Base-by-base conservation (phyloP, 164 flowering plant genomes). In the Tetracentron sinense region DNA sequence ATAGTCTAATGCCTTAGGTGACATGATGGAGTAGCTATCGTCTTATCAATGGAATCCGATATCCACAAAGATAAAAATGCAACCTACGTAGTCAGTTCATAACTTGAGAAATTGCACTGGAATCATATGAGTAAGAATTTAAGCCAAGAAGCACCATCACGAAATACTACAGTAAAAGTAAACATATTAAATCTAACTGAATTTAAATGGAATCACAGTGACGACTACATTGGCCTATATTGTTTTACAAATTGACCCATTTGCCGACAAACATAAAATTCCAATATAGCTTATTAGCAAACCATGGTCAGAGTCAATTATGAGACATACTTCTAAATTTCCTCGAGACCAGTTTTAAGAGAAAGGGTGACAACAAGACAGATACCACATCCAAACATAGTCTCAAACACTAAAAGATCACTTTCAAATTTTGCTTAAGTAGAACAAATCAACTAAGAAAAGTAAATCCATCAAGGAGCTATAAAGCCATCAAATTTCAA, bases 1-100 rank as follows among this genome's bases (percentile, higher is more conserved):
- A 63, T 87, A 82, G 74, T 93, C 98, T 38, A 93, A 68, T 28
- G 83, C 83, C 81, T 79, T 83, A 2, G 72, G 72, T 42, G 83
- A 57, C 97, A 93, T 93, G 77, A 61, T 81, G 71, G 52, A 61
- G 23, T 42, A 68, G 50, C 16, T 42, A 17, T 8, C 27, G 21
- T 35, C 62, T 60, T 54, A 38, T 15, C 50, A 17, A 49, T 30
- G 29, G 28, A 59, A 50, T 47, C 22, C n/a, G 27, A 59, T 56
- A 27, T 15, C 62, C 56, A 49, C 23, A 31, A 17, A 33, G 28
- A 22, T 35, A 33, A 44, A 38, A 17, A 17, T 50, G 54, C 52
- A 51, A 51, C 52, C 62, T 27, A n/a, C n/a, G n/a, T n/a, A 33
- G 20, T 56, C 50, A 57, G 55, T 21, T 54, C 52, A 42, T 27